These are phyloP conservation scores for Scleroderma citrinum DNA, from an alignment of 768 basidiomycete species.

Conservation along the genomic window DNA sequence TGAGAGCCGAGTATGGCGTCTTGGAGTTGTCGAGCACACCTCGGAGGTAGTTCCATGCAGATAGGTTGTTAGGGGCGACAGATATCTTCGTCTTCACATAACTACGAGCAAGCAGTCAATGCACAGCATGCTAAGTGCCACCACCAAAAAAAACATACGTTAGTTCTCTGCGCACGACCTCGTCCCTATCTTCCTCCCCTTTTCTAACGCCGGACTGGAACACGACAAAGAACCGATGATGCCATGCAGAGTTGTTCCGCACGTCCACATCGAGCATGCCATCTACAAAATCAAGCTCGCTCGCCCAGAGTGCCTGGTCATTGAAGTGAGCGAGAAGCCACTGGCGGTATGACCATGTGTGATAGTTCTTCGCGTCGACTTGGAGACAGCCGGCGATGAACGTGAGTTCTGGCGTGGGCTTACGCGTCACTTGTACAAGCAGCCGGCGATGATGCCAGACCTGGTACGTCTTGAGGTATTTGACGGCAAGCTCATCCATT, in stretches of 20 bases:
- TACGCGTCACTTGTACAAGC: slow-evolving; percentile 51
- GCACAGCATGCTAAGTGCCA: too few species aligned
- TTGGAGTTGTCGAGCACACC: slow-evolving; percentile 65
- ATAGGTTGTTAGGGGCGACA: slow-evolving; percentile 86
- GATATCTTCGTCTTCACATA: slow-evolving; percentile 82
- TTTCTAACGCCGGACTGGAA: slow-evolving; percentile 59
- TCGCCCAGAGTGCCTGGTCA: slow-evolving; percentile 60
- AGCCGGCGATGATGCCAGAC: slow-evolving; percentile 94
- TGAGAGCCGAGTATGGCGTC: slow-evolving; percentile 50
- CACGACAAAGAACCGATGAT: slow-evolving; percentile 88
- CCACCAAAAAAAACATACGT: slow-evolving; percentile 43
- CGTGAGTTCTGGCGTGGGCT: slow-evolving; percentile 61
- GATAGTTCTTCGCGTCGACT: slow-evolving; percentile 92
- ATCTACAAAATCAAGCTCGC: slow-evolving; percentile 74
- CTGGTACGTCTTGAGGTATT: slow-evolving; percentile 92
- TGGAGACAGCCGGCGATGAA: slow-evolving; percentile 73
- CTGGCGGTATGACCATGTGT: slow-evolving; percentile 97
- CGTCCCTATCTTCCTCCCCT: slow-evolving; percentile 57
- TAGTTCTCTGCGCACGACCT: slow-evolving; percentile 62
- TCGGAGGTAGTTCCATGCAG: slow-evolving; percentile 96
- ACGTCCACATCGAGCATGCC: slow-evolving; percentile 67
- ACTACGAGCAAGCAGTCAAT: slow-evolving; percentile 30
- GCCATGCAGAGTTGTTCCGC: slow-evolving; percentile 97
- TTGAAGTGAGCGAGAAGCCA: slow-evolving; percentile 88
- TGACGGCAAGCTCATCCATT: slow-evolving; percentile 83